Evolutionary conservation across 129 eudicot genomes (phyloP).

Genomic region (Gnaphalium uliginosum): DNA sequence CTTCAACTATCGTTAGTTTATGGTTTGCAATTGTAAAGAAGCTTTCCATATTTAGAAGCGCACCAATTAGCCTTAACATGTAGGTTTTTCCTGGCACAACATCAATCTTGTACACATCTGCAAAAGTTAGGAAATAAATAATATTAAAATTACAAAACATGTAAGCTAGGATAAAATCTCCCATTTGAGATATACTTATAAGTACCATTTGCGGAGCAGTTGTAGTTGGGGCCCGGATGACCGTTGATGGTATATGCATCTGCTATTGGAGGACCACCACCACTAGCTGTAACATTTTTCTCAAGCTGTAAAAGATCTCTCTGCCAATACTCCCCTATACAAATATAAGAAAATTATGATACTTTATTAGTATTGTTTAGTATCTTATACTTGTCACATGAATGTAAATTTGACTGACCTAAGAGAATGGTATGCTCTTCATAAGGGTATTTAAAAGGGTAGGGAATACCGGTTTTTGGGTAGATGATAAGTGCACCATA

Average conservation of each 20-base stretch:
- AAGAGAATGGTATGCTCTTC: constrained; percentile 64
- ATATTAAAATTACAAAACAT: neutral
- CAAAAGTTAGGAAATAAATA: neutral
- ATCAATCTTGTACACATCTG: constrained; percentile 66
- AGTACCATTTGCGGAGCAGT: constrained; percentile 67
- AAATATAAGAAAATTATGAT: neutral
- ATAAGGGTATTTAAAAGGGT: constrained; percentile 65
- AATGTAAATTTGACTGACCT: constrained; percentile 36
- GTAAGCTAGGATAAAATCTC: neutral
- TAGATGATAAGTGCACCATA: constrained; percentile 75
- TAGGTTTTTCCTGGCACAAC: constrained; percentile 68
- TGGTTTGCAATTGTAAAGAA: constrained; percentile 79
- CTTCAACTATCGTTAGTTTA: constrained; percentile 68
- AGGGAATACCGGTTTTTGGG: constrained; percentile 64
- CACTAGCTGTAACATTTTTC: constrained; percentile 48
- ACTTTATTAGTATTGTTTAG: neutral
- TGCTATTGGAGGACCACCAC: constrained; percentile 58
- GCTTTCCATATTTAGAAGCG: constrained; percentile 63
- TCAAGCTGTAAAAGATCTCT: constrained; percentile 59
- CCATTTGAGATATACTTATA: neutral
- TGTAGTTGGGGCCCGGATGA: constrained; percentile 74
- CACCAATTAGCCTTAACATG: constrained; percentile 67
- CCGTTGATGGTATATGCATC: constrained; percentile 81
- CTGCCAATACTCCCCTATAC: constrained; percentile 70
- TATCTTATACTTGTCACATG: neutral